Percentiles rank a stretch among this genome's conserved stretches.
Conservation (phyloP, 1,284 basidiomycete species). For the Rhizopogon parksii region DNA sequence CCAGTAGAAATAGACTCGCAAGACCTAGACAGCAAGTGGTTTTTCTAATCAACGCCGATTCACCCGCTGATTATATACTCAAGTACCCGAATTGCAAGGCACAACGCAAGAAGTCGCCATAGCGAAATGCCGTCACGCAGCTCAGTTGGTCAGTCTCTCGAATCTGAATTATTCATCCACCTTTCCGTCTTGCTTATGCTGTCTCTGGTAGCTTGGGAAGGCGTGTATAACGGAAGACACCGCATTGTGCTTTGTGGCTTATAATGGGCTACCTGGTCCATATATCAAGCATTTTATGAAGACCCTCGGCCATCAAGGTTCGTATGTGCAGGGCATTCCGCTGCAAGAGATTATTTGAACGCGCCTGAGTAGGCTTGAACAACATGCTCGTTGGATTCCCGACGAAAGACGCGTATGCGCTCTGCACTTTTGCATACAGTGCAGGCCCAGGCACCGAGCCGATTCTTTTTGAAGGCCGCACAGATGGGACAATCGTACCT, state of each 20-base stretch:
- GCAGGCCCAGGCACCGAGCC: slow-evolving; percentile 75
- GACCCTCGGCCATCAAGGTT: slow-evolving; percentile 67
- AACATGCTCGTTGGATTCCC: slow-evolving; percentile 80
- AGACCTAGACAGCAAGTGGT: slow-evolving; percentile 59
- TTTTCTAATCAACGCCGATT: slow-evolving; percentile 12
- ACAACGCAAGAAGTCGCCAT: slow-evolving; percentile 85
- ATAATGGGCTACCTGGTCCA: slow-evolving; percentile 89
- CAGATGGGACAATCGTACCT: slow-evolving; percentile 83
- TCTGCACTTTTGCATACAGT: slow-evolving; percentile 96
- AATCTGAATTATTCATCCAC: slow-evolving; percentile 1
- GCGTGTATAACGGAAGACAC: slow-evolving; percentile 98
- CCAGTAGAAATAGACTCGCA: slow-evolving; percentile 63
- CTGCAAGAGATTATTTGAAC: background rate
- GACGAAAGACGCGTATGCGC: slow-evolving; percentile 76
- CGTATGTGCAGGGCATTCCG: background rate
- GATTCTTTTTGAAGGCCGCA: slow-evolving; percentile 88
- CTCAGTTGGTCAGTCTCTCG: slow-evolving; percentile 55
- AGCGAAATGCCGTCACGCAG: slow-evolving; percentile 84
- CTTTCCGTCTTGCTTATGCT: slow-evolving; percentile 4
- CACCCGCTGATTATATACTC: slow-evolving; percentile 3
- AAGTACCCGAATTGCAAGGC: slow-evolving; percentile 93
- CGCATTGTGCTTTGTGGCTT: slow-evolving; percentile 84
- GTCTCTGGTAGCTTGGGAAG: slow-evolving; percentile 51
- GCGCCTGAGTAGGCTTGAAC: slow-evolving; percentile 60
- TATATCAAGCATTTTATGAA: slow-evolving; percentile 94